phyloP scores from a whole-genome alignment of 225 moss, liverwort and hornwort genomes.

The Neckera pumila region DNA sequence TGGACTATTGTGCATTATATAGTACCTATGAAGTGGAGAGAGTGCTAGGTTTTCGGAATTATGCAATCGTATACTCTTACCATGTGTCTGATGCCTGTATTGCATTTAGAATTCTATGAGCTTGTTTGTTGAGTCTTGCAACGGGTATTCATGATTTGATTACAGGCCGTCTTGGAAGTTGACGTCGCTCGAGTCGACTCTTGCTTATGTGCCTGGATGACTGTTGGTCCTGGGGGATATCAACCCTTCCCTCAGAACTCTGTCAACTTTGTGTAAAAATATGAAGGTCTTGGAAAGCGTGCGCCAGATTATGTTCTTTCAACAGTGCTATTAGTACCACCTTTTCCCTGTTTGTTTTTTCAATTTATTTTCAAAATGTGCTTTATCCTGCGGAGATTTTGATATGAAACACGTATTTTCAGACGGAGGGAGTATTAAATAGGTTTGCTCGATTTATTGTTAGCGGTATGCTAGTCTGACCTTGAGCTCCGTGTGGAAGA shows the following conservation, averaged over 20 bases:
- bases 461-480: not conserved
- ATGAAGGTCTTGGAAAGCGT: not conserved
- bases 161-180: not conserved
- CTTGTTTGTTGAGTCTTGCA: not conserved
- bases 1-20: not conserved
- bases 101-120: not conserved
- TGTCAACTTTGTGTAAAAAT: not conserved
- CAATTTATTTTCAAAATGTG: not conserved
- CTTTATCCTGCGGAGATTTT: not conserved
- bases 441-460: not conserved
- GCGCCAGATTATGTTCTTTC: not conserved
- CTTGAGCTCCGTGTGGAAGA: not conserved
- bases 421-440: not conserved
- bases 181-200: not conserved
- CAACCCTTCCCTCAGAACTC: not conserved
- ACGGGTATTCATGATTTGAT: not conserved
- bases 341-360: too few species aligned
- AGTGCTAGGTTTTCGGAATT: not conserved
- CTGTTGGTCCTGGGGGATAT: not conserved
- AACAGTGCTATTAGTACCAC: not conserved
- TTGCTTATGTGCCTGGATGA: not conserved
- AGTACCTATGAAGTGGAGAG: not conserved
- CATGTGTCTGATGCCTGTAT: not conserved
- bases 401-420: not conserved
- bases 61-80: not conserved